A percentile compares a stretch with the other conserved stretches of the same genome.
These are phyloP conservation scores for Sutorius australiensis DNA, from an alignment of 768 basidiomycete genomes.

Conservation along the genomic window DNA sequence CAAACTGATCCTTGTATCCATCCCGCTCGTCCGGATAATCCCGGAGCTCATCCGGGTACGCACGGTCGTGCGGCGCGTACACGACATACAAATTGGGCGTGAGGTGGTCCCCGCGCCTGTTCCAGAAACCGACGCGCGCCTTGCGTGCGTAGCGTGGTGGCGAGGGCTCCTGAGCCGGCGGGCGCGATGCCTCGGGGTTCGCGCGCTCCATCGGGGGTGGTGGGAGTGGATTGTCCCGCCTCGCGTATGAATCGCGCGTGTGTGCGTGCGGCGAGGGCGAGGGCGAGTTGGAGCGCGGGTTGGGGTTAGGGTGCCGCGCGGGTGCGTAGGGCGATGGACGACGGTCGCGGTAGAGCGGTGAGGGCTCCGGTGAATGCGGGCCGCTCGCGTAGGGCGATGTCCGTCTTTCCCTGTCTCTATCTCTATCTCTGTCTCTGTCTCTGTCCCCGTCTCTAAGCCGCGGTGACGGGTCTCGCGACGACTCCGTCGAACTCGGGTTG, in stretches of 20 bases:
- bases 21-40: slow-evolving; percentile 53
- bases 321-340: slow-evolving; percentile 21
- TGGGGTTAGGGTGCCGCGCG: slow-evolving; percentile 2
- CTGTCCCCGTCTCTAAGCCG: slow-evolving; percentile 13
- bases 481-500: slow-evolving; percentile 13
- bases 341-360: slow-evolving; percentile 27
- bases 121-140: slow-evolving; percentile 64
- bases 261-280: slow-evolving; percentile 17
- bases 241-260: slow-evolving; percentile 10
- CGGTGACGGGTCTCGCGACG: slow-evolving; percentile 29
- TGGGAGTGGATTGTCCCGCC: slow-evolving; percentile 30
- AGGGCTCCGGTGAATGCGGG: slow-evolving; percentile 23
- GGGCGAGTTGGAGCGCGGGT: neutral
- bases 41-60: slow-evolving; percentile 59
- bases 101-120: slow-evolving; percentile 70
- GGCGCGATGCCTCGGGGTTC: slow-evolving; percentile 21
- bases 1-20: slow-evolving; percentile 56
- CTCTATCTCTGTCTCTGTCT: too few species aligned
- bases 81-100: slow-evolving; percentile 55
- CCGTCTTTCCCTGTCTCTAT: slow-evolving; percentile 1
- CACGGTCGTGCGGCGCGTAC: slow-evolving; percentile 53
- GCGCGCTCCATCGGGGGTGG: slow-evolving; percentile 28
- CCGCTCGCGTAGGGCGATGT: slow-evolving; percentile 19
- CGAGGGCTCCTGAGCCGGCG: slow-evolving; percentile 27
- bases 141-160: slow-evolving; percentile 31